Percentiles rank a stretch among this genome's conserved stretches.
Evolutionary conservation across 2,329 filamentous ascomycete species (phyloP).

Genomic region (Coniosporium tulheliwenetii): DNA sequence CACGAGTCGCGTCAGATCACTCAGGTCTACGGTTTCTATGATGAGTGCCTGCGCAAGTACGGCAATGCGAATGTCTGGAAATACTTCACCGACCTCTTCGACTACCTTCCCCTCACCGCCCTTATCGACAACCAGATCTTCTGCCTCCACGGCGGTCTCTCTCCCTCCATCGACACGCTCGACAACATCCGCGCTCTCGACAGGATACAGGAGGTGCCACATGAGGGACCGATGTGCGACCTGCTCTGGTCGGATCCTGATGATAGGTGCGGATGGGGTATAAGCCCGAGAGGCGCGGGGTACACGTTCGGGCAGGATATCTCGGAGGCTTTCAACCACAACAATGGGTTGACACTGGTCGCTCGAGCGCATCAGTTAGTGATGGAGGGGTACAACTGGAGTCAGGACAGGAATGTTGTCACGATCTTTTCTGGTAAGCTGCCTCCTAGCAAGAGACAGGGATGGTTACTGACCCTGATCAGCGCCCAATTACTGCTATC

Average conservation of each 20-base stretch:
- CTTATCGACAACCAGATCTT: slow-evolving; percentile 99
- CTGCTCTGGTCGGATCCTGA: slow-evolving; percentile 96
- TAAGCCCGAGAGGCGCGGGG: slow-evolving; percentile 83
- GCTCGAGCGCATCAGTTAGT: slow-evolving; percentile 95
- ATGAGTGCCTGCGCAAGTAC: slow-evolving; percentile 97
- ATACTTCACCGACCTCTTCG: slow-evolving; percentile 96
- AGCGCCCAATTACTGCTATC: slow-evolving; percentile 74
- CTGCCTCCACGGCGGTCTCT: slow-evolving; percentile 92
- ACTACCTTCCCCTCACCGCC: slow-evolving; percentile 92
- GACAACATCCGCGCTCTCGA: slow-evolving; percentile 93
- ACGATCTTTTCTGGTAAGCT: slow-evolving; percentile 84
- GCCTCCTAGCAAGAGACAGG: neutral
- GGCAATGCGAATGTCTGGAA: slow-evolving; percentile 99
- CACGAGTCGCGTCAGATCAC: slow-evolving; percentile 99
- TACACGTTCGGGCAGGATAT: slow-evolving; percentile 97
- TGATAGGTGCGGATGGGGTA: slow-evolving; percentile 90
- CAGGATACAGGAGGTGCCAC: slow-evolving; percentile 94
- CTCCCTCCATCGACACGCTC: slow-evolving; percentile 87
- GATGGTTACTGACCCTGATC: slow-evolving; percentile 12
- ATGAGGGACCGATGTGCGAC: slow-evolving; percentile 97
- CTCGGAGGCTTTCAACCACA: slow-evolving; percentile 97
- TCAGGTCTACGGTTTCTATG: slow-evolving; percentile 98
- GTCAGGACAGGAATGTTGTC: slow-evolving; percentile 92
- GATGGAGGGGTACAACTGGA: slow-evolving; percentile 99
- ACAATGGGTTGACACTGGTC: slow-evolving; percentile 92